A percentile compares a stretch with the other conserved stretches of the same genome.
Conservation (phyloP, 23 red algal species). For the Gracilariopsis chorda region DNA sequence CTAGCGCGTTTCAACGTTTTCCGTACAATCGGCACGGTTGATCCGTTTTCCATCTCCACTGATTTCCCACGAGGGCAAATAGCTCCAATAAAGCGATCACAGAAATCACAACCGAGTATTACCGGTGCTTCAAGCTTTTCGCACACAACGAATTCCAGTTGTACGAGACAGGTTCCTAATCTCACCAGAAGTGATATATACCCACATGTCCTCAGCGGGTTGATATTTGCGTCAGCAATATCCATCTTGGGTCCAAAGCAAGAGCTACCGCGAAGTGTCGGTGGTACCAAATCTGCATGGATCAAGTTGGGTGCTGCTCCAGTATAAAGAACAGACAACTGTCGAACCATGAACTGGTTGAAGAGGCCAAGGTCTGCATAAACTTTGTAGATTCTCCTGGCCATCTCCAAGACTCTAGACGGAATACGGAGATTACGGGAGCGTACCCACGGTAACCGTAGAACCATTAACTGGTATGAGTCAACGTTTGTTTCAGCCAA, state of each 20-base stretch:
- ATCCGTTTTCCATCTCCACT: background rate
- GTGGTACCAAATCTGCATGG: background rate
- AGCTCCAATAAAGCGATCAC: background rate
- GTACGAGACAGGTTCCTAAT: background rate
- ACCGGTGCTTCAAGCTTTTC: background rate
- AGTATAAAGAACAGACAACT: background rate
- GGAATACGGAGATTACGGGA: background rate
- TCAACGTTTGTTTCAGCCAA: background rate
- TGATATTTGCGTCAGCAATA: background rate
- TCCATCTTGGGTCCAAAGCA: background rate
- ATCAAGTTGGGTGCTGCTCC: constrained; percentile 6
- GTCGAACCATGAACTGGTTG: background rate
- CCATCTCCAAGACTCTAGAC: background rate
- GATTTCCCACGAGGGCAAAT: background rate
- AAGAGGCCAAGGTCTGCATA: background rate
- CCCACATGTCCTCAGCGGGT: background rate
- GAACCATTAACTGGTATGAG: background rate
- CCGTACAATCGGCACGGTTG: background rate
- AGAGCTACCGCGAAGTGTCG: background rate
- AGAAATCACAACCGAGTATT: background rate
- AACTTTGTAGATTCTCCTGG: background rate
- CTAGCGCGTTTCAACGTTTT: background rate
- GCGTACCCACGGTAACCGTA: background rate
- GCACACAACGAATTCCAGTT: background rate
- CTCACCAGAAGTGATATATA: background rate